These are phyloP conservation scores for Trypanosoma scelopori DNA, from an alignment of 208 protist species.

Conservation along the genomic window DNA sequence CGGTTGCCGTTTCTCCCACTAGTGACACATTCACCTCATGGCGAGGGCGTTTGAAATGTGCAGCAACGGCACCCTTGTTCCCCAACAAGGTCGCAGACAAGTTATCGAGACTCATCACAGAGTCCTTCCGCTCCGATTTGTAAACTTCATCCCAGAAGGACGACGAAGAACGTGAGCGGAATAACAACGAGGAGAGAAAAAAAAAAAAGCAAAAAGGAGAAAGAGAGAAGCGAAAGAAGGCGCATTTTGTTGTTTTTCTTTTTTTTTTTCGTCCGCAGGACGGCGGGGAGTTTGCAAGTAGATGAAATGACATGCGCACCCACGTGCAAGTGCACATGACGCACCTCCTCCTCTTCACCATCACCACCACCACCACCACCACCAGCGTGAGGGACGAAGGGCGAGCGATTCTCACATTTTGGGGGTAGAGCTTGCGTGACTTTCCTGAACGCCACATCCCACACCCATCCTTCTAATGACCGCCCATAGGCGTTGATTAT, in stretches of 20 bases:
- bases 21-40: not conserved
- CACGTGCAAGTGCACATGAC: not conserved
- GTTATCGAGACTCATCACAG: conserved; percentile 22
- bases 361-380: too few species aligned
- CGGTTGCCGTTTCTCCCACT: not conserved
- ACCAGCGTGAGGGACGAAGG: too few species aligned
- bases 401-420: too few species aligned
- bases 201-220: conserved; percentile 12
- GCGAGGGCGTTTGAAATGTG: conserved; percentile 14
- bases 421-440: too few species aligned
- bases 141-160: conserved; percentile 5
- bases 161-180: conserved; percentile 1
- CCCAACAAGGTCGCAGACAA: conserved; percentile 18
- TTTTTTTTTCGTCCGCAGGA: not conserved
- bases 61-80: not conserved
- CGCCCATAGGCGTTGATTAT: too few species aligned
- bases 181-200: conserved; percentile 11
- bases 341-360: too few species aligned
- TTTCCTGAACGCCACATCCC: too few species aligned
- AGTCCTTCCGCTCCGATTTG: not conserved
- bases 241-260: too few species aligned
- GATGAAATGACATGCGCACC: not conserved
- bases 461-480: too few species aligned
- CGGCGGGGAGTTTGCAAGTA: too few species aligned
- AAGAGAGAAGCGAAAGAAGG: too few species aligned